Percentiles rank a stretch among this genome's conserved stretches.
These are phyloP conservation scores for Phaeodactylum tricornutum DNA, from an alignment of 108 stramenopile species.

Conservation along the genomic window DNA sequence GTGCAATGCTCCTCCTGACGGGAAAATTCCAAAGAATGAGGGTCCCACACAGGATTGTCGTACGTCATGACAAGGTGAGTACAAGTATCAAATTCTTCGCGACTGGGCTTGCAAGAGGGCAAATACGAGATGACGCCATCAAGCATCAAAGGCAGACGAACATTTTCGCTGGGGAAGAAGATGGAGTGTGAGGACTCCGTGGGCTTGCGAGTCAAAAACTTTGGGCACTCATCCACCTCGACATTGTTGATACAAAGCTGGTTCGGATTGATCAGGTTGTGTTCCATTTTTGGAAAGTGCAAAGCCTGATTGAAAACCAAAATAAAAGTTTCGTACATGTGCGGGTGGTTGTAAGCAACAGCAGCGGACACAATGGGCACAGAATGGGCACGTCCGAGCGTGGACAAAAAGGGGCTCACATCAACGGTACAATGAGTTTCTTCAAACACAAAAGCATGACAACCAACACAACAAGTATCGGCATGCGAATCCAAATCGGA, in stretches of 20 bases:
- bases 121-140: not conserved
- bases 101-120: not conserved
- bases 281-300: slow-evolving; percentile 9
- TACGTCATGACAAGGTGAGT: not conserved
- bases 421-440: slow-evolving; percentile 5
- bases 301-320: slow-evolving; percentile 20
- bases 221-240: slow-evolving; percentile 11
- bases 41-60: not conserved
- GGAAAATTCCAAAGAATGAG: not conserved
- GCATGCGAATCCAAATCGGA: slow-evolving; percentile 21
- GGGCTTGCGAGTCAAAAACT: too few relatives aligned
- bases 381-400: not conserved
- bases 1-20: too few relatives aligned
- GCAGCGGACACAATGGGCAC: slow-evolving; percentile 22
- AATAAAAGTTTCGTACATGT: slow-evolving; percentile 14
- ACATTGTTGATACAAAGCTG: slow-evolving; percentile 21
- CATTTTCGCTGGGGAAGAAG: not conserved
- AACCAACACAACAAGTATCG: slow-evolving; percentile 16
- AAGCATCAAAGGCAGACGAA: not conserved
- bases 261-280: slow-evolving; percentile 24
- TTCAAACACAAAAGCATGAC: not conserved
- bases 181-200: not conserved
- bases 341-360: slow-evolving; percentile 14
- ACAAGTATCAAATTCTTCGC: not conserved
- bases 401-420: slow-evolving; percentile 6